Conservation (phyloP, 202 grass and related monocot genomes). For the Dendrocalamus latiflorus region DNA sequence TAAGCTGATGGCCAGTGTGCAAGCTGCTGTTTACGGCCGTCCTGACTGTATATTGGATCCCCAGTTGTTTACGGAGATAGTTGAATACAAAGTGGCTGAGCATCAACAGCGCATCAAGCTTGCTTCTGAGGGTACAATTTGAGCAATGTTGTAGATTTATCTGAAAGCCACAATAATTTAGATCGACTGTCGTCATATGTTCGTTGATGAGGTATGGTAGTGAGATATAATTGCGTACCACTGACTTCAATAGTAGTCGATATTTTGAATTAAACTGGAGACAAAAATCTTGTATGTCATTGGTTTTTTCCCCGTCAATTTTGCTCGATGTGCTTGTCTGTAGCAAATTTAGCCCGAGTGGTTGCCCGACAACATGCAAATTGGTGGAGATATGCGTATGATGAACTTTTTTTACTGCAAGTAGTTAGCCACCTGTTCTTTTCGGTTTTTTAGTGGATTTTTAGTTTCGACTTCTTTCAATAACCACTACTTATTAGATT, state of each 20-base stretch:
- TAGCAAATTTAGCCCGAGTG: background rate
- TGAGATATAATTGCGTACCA: background rate
- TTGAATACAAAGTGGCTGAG: conserved; percentile 82
- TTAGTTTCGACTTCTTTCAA: too few species aligned
- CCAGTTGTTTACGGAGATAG: conserved; percentile 60
- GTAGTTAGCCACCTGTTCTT: background rate
- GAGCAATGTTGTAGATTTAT: conserved; percentile 17
- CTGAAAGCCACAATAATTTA: background rate
- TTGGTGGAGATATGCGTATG: background rate
- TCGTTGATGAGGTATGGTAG: background rate
- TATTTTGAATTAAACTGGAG: background rate
- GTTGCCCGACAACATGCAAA: background rate
- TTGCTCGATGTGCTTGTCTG: background rate
- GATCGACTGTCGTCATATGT: background rate
- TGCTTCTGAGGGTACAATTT: conserved; percentile 38
- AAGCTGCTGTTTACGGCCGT: conserved; percentile 88
- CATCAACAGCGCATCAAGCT: conserved; percentile 87
- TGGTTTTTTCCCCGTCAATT: background rate
- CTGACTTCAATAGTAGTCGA: background rate
- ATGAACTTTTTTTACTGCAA: background rate
- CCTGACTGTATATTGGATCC: too few species aligned
- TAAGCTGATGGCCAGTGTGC: conserved; percentile 77
- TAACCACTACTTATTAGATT: too few species aligned
- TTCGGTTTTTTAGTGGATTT: background rate
- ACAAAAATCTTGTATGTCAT: background rate